Conservation (phyloP, 148 eudicot genomes). For the Rhododendron molle region DNA sequence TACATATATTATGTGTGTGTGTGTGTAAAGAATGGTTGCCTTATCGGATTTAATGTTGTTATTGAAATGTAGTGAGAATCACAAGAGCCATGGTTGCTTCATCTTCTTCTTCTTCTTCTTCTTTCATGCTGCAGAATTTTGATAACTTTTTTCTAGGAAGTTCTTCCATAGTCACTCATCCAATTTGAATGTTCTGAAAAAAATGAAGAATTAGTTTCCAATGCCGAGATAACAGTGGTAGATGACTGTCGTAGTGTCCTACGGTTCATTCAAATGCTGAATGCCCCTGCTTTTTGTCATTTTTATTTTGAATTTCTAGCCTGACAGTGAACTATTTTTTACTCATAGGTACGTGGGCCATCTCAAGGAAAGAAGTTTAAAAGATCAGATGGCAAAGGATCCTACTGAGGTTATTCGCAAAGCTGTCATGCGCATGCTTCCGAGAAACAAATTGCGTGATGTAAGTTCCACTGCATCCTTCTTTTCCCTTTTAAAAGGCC, state of each 20-base stretch:
- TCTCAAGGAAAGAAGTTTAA: conserved; percentile 86
- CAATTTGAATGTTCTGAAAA: not conserved
- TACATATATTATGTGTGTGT: not conserved
- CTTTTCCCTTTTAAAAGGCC: not conserved
- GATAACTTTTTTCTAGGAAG: not conserved
- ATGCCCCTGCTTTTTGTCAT: not conserved
- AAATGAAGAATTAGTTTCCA: not conserved
- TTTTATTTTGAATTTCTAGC: not conserved
- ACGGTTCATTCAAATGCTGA: not conserved
- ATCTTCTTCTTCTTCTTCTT: not conserved
- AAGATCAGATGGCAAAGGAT: conserved; percentile 93
- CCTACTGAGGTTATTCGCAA: conserved; percentile 95
- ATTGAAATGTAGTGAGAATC: not conserved
- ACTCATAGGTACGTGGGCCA: conserved; percentile 68
- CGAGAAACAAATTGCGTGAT: conserved; percentile 89
- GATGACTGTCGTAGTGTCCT: not conserved
- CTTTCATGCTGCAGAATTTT: not conserved
- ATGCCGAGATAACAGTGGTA: not conserved
- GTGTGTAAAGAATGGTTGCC: not conserved
- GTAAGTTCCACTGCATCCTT: conserved; percentile 40
- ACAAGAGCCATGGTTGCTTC: not conserved
- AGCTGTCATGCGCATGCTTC: conserved; percentile 96
- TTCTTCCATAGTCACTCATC: not conserved
- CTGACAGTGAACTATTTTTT: not conserved
- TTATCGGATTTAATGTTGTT: not conserved